Evolutionary conservation across 2,329 filamentous ascomycete species (phyloP), one percentile per base, ranked within the genome.

Genomic region (Aspergillus unguis): DNA sequence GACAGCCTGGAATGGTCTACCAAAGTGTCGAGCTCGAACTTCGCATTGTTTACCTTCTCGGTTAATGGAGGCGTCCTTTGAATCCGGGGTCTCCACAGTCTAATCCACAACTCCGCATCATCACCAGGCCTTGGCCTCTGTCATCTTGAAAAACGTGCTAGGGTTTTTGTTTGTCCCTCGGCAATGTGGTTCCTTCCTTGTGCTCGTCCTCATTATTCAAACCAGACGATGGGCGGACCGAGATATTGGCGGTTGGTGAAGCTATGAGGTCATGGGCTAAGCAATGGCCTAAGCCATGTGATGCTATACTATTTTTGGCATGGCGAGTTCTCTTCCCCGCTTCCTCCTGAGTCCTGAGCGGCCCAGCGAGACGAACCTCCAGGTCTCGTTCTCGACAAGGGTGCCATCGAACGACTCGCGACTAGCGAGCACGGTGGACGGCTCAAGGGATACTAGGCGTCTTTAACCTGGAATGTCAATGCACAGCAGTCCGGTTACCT

Each of bases 261-360:
- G 10, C 8, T 3, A 44, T 50, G 41, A 36, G 41, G 26, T 40
- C 31, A 50, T 44, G 3, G 44, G 40, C n/a, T 44, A 44, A 50
- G 48, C 41, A 44, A 44, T 44, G 38, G 48, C 48, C 44, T 40
- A 27, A 25, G 5, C 32, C 26, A 32, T 31, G 17, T 28, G 9
- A 7, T 7, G 33, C 45, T 29, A 33, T 42, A 27, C 41, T 50
- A 26, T 38, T 9, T 27, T 11, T 36, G 41, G 41, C 41, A 44
- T 40, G 17, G 27, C 35, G n/a, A 17, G 10, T 36, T 9, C 48
- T 37, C 37, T 44, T 32, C 48, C 48, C 48, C 48, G 41, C 48
- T 44, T 36, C 47, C 32, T 43, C 25, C 23, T 17, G 17, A 17
- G 17, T 17, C 17, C 17, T 17, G 17, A 17, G 17, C 17, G 17